A percentile compares a stretch with the other conserved stretches of the same genome.
Conservation (phyloP, 345 rosid species). For the Psidium friedrichsthalianum region DNA sequence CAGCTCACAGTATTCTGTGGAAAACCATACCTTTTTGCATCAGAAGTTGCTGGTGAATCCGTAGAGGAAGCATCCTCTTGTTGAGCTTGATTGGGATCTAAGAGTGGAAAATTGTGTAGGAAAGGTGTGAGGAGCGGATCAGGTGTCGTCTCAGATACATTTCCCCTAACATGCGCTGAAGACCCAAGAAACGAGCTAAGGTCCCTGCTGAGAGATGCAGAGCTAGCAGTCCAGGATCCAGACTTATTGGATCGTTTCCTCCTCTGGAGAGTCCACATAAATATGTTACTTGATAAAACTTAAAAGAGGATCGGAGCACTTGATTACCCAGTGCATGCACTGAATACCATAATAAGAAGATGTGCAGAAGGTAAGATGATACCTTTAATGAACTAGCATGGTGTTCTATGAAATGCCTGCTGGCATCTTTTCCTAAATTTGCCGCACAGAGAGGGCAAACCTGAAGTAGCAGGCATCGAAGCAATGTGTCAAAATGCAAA, state of each 20-base stretch:
- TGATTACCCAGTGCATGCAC: background rate
- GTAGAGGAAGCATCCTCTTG: conserved; percentile 14
- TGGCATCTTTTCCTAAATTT: conserved; percentile 44
- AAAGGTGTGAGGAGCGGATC: conserved; percentile 44
- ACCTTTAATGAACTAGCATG: conserved; percentile 47
- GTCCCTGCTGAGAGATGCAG: conserved; percentile 33
- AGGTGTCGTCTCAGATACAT: conserved; percentile 11
- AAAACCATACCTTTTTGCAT: conserved; percentile 25
- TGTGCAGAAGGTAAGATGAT: background rate
- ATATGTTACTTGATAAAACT: background rate
- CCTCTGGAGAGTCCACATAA: conserved; percentile 13
- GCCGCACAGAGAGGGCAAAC: conserved; percentile 63
- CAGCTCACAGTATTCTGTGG: background rate
- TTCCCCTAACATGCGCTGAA: conserved; percentile 14
- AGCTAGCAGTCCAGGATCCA: conserved; percentile 17
- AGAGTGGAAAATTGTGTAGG: conserved; percentile 10
- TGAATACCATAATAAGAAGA: background rate
- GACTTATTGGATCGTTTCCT: conserved; percentile 34
- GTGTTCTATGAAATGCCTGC: conserved; percentile 43
- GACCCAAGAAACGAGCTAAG: conserved; percentile 31
- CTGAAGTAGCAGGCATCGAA: conserved; percentile 14
- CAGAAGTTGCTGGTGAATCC: conserved; percentile 1
- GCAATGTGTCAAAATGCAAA: background rate
- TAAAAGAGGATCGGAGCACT: background rate
- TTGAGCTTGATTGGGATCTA: conserved; percentile 9